Base-by-base conservation (phyloP, 768 basidiomycete species). In the Mycena sanguinolenta region DNA sequence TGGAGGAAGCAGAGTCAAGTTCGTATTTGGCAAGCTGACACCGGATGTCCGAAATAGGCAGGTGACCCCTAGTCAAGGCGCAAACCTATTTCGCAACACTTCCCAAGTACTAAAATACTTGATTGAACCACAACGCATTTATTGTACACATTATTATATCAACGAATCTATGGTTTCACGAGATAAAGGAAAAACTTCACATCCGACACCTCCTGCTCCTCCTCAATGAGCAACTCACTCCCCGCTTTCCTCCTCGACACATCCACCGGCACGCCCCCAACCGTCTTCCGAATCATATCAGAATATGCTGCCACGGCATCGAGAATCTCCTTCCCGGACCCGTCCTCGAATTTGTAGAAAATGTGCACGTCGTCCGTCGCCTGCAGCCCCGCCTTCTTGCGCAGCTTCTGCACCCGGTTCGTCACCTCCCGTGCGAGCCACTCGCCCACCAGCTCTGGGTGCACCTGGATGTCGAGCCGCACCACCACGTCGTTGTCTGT, bases 401-500 rank as follows among this genome's bases (percentile, higher is more conserved):
- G 88, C 69, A 98, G 84, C 79, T 95, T 95, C 84, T 99, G 98
- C 50, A 98, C 92, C 63, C 97, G 92, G 74, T 96, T 97, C 72
- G 93, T 92, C 73, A 98, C 81, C 80, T 97, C 95, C 53, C 98
- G 89, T 54, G 95, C 92, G 28, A 96, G 85, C 86, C 95, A 96
- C 84, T 98, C 94, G 59, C 90, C 86, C 79, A 92, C 90, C 52
- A 99, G 87, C 71, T 98, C 95, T 0, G 92, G 87, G 75, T 98
- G 94, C 54, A 92, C 87, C 78, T 93, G 90, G 63, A 95, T 90
- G 81, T 99, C 98, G 46, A 99, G 90, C 55, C 97, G 87, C 70
- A 99, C 88, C 58, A 98, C 97, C 60, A 98, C 96, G 74, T 99
- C 96, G 76, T 93, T 94, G 82, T 99, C 95, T 25, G 96, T 95